These are phyloP conservation scores for Mallotus nudiflorus DNA, from an alignment of 345 rosid genomes.

Conservation along the genomic window DNA sequence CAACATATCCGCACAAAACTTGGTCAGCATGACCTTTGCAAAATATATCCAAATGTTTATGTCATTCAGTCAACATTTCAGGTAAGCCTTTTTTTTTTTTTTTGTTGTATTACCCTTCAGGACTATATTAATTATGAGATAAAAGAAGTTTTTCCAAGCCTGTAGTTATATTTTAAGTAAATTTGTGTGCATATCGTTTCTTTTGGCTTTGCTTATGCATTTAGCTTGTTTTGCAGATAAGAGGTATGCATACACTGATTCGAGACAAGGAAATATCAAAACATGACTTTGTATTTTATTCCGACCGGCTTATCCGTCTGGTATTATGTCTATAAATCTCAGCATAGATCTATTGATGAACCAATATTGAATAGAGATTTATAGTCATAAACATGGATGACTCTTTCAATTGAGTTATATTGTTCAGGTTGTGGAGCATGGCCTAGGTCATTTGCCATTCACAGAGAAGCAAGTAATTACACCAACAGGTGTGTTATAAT, in stretches of 20 bases:
- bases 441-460: constrained; percentile 94
- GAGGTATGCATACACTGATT: constrained; percentile 99
- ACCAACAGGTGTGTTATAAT: constrained; percentile 71
- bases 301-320: constrained; percentile 95
- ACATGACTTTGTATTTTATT: constrained; percentile 97
- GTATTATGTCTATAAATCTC: constrained; percentile 41
- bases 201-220: not conserved
- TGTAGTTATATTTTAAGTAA: no score
- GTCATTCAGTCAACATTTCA: constrained; percentile 92
- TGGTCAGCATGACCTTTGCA: constrained; percentile 94
- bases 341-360: constrained; percentile 1
- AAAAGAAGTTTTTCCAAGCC: not conserved
- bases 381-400: constrained; percentile 13
- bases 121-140: constrained; percentile 2
- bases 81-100: constrained; percentile 40
- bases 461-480: constrained; percentile 94
- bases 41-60: constrained; percentile 74
- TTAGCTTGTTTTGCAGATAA: constrained; percentile 54
- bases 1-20: constrained; percentile 95
- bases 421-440: constrained; percentile 94
- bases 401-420: constrained; percentile 22
- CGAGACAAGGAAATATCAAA: constrained; percentile 92
- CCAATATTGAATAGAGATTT: not conserved
- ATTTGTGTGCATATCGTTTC: no score
- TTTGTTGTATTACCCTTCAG: not conserved